Evolutionary conservation across 1,284 basidiomycete genomes (phyloP).

Genomic region (Malassezia pachydermatis): DNA sequence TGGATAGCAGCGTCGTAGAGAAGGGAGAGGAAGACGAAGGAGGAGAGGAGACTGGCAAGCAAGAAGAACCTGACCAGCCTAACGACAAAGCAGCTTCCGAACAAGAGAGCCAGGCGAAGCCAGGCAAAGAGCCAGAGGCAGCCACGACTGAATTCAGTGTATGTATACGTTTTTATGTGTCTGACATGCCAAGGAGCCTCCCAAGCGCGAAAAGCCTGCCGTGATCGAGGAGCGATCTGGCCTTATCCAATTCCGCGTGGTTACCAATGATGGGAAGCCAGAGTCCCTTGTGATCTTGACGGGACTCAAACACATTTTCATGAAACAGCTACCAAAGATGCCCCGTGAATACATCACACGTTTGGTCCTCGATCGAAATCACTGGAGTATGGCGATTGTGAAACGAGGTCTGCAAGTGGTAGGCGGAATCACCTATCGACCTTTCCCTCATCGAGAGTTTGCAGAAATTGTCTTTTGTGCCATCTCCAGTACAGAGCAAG

Average conservation of each 20-base stretch:
- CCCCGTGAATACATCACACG: constrained; percentile 96
- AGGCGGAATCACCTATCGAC: constrained; percentile 92
- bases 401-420: constrained; percentile 92
- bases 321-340: constrained; percentile 97
- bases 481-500: constrained; percentile 89
- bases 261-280: constrained; percentile 70
- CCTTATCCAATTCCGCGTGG: constrained; percentile 73
- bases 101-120: neutral
- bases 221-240: constrained; percentile 70
- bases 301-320: constrained; percentile 90
- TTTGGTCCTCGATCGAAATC: constrained; percentile 84
- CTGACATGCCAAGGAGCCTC: constrained; percentile 16
- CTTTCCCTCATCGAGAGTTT: constrained; percentile 86
- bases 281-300: constrained; percentile 67
- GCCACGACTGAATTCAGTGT: constrained; percentile 8
- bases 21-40: neutral
- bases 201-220: constrained; percentile 53
- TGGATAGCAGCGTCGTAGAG: neutral
- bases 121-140: neutral
- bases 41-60: neutral
- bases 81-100: neutral
- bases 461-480: constrained; percentile 99
- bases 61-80: neutral
- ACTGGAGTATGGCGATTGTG: constrained; percentile 83
- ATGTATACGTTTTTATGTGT: neutral